Base-by-base conservation (phyloP, 345 rosid species). In the Capsella bursapastoris region DNA sequence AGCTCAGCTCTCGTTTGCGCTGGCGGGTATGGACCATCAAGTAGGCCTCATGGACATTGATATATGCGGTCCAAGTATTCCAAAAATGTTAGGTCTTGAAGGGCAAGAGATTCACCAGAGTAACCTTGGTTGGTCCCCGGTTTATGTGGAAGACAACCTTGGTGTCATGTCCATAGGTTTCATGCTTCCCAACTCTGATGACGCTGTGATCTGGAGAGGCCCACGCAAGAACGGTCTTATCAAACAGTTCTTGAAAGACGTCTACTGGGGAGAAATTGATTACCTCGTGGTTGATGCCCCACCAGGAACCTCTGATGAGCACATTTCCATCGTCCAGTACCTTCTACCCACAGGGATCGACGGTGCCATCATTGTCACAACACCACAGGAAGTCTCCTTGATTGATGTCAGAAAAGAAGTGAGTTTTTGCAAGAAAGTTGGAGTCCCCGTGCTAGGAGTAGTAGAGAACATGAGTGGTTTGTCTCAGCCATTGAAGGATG, bases 381-480 rank as follows among this genome's bases (percentile, higher is more conserved):
- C 97, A 12, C 97, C 99, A 0, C 99, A 92, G 61, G 90, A 95
- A 76, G 97, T 95, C 55, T 86, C 99, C 8, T 85, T 95, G 56
- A 91, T 92, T 31, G 97, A 92, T 83, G 99, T 95, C 32, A 83
- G 99, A 10, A 92, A 95, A 82, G 97, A 87, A 81, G 92, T 95
- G 68, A 92, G 81, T 72, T 94, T 95, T 62, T 95, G 97, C 88
- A 94, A 89, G 86, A 94, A 91, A 73, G 96, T 94, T 12, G 97
- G 96, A 28, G 87, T 94, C 3, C 84, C 81, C 0, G 88, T 94
- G 48, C 92, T 94, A 27, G 97, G 98, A 51, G 97, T 94, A 3
- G 97, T 94, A n/a, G 99, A 94, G 79, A 94, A 92, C 82, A 94
- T 92, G 99, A 94, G 99, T 66, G 93, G 97, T 53, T 79, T 94